A percentile compares a stretch with the other conserved stretches of the same genome.
Evolutionary conservation across 345 rosid species (phyloP).

Genomic region (Durio zibethinus): DNA sequence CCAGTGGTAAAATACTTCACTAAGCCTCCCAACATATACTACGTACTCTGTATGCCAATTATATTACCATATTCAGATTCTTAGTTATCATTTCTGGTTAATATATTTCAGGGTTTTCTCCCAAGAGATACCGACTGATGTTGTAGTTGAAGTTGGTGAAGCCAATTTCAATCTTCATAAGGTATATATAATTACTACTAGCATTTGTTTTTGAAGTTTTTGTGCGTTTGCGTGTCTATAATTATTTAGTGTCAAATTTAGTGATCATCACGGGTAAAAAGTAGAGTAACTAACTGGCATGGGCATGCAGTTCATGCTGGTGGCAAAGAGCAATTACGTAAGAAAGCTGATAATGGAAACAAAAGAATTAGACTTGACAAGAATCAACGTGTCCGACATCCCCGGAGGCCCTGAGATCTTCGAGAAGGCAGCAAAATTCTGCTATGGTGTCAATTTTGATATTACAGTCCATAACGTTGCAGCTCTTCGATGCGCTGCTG

Average conservation of each 20-base stretch:
- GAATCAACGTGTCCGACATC: slow-evolving; percentile 57
- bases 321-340: slow-evolving; percentile 87
- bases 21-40: not conserved
- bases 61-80: not conserved
- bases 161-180: slow-evolving; percentile 84
- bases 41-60: not conserved
- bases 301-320: slow-evolving; percentile 68
- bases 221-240: not conserved
- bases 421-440: slow-evolving; percentile 91
- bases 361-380: slow-evolving; percentile 51
- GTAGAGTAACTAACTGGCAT: not conserved
- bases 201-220: not conserved
- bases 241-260: not conserved
- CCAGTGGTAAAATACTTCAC: slow-evolving; percentile 54
- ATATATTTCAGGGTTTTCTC: slow-evolving; percentile 68
- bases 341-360: slow-evolving; percentile 76
- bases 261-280: not conserved
- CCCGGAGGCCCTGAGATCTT: slow-evolving; percentile 97
- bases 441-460: slow-evolving; percentile 93
- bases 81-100: not conserved
- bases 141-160: slow-evolving; percentile 70
- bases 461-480: slow-evolving; percentile 93
- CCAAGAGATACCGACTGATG: slow-evolving; percentile 80
- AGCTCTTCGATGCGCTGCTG: slow-evolving; percentile 83
- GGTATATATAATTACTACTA: slow-evolving; percentile 26